Evolutionary conservation across 495 filamentous ascomycete genomes (phyloP), one percentile per base, ranked within the genome.

Genomic region (Neurospora sp.): DNA sequence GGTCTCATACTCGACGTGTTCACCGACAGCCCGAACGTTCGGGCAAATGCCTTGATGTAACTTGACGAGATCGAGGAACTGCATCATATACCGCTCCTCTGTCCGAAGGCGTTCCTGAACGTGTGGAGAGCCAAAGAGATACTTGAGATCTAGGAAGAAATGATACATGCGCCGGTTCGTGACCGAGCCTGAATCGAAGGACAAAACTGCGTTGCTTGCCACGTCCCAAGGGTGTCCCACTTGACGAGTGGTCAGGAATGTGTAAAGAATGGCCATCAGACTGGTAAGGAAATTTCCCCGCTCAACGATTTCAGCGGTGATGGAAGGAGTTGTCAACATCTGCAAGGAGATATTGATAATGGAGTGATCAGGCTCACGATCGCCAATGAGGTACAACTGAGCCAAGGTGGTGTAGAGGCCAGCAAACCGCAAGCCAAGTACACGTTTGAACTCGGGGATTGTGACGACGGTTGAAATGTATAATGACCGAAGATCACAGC

Each of bases 1-100:
- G 7, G 94, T 96, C 81, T 99, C 96, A 77, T 98, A 99, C 78
- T 98, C 96, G 8, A 99, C 92, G 78, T 99, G 96, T 74, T 99
- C 96, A 27, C 92, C 93, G 39, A 97, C 90, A 1, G 94, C 95
- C 72, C 96, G 88, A 6, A 94, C 83, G 75, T 98, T 99, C 16
- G 96, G 96, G 76, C 95, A 97, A 47, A 98, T 97, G 1, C 96
- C 96, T 81, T 99, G 96, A 69, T 96, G 93, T 40, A 99, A 86
- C 76, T 97, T 96, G 74, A 97, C 93, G 4, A 99, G 85, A 77
- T 99, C 96, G 35, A 99, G 85, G 82, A 98, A 98, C 77, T 99
- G 96, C 74, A 94, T 85, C 70, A 96, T 85, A 77, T 98, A 98
- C 73, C 93, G 89, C 68, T 92, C 89, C 78, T 98, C 94, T 0